Evolutionary conservation across 1,284 basidiomycete genomes (phyloP), one percentile per base, ranked within the genome.

Genomic region (Microbotryum silenes-acaulis): DNA sequence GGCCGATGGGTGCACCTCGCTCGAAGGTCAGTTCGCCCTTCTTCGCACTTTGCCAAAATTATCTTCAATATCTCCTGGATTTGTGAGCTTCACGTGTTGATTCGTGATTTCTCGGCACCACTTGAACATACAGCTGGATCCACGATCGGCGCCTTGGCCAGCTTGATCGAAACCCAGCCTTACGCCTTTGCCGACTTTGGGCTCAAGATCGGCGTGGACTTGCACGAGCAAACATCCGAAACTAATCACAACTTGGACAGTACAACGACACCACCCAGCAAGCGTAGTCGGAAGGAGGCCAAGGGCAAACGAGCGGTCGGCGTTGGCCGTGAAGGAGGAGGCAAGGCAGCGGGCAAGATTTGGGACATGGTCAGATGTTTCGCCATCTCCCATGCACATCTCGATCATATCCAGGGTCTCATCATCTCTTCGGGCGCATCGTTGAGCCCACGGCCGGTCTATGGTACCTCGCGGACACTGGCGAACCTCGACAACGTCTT

Each of bases 1-100:
- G 76, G 60, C 66, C 6, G 70, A 73, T 14, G 75, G 75, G 16
- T 73, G 72, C 54, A 66, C 72, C 9, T 73, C 72, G 0, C 60
- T 77, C 29, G 76, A 77, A 31, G 76, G 74, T 72, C 29, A 42
- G 71, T 51, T 25, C 23, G 4, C 18, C 14, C 12, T 23, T 16
- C 25, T 46, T 21, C 12, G 33, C 21, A 21, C 9, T 37, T 23
- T 23, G 10, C 5, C 18, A 16, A 4, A 3, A 7, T 21, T 21
- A 9, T 12, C 37, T 16, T 21, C 29, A 9, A 45, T 20, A 10
- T 2, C 23, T 6, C 23, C 7, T 6, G 33, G 10, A 33, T n/a
- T 20, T 16, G 4, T 21, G 20, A n/a, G 27, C 51, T 31, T 18
- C 6, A 42, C 37, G 12, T 42, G 37, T 14, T 42, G 37, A 42